These are phyloP conservation scores for Paraconiothyrium sp. DNA, from an alignment of 2,329 filamentous ascomycete genomes.

Conservation along the genomic window DNA sequence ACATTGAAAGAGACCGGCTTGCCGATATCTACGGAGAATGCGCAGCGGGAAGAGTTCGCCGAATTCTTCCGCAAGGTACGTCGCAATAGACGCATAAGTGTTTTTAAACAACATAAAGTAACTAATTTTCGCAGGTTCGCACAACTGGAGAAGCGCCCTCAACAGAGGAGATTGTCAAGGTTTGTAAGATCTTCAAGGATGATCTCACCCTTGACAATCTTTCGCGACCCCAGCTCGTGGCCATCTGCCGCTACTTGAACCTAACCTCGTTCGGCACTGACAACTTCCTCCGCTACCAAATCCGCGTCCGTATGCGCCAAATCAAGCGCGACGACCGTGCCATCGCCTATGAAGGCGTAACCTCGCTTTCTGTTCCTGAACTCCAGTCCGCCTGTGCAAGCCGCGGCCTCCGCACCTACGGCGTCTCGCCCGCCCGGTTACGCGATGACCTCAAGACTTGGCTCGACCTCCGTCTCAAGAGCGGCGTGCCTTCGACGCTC, in stretches of 20 bases:
- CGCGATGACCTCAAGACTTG: constrained; percentile 91
- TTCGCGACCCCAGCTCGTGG: constrained; percentile 92
- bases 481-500: constrained; percentile 95
- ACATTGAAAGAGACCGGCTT: constrained; percentile 94
- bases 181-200: constrained; percentile 99
- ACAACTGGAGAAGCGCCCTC: constrained; percentile 91
- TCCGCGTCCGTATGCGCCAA: constrained; percentile 97
- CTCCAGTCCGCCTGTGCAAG: constrained; percentile 91
- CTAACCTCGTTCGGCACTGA: constrained; percentile 97
- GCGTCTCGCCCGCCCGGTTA: constrained; percentile 86
- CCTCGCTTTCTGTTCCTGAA: constrained; percentile 90
- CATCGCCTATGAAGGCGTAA: constrained; percentile 92
- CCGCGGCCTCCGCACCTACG: constrained; percentile 91
- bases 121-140: constrained; percentile 54
- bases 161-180: constrained; percentile 92
- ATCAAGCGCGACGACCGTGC: constrained; percentile 98
- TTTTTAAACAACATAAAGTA: constrained; percentile 12
- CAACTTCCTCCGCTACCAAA: constrained; percentile 95
- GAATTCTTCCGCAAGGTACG: constrained; percentile 95
- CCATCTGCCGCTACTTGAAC: constrained; percentile 98
- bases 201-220: constrained; percentile 97
- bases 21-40: constrained; percentile 82
- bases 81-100: background rate
- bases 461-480: constrained; percentile 91
- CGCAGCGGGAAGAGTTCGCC: constrained; percentile 91